phyloP scores from a whole-genome alignment of 2,329 filamentous ascomycete genomes.

The Cercospora sojina region DNA sequence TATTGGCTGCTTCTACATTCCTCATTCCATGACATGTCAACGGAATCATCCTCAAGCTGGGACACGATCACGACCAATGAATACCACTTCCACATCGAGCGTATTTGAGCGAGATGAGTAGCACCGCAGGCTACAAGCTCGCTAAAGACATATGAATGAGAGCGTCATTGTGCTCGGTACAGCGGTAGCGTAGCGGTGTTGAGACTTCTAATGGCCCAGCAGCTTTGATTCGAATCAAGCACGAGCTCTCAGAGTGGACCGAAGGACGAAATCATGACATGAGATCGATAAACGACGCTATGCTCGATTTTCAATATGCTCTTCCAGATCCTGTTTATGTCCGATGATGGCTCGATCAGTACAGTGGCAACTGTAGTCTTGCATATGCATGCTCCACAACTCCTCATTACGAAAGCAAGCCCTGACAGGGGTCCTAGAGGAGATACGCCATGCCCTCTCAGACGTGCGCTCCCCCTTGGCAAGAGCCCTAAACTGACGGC shows the following conservation, averaged over 20 bases:
- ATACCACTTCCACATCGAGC: no score
- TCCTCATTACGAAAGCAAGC: conserved; percentile 2
- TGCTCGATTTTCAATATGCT: not conserved
- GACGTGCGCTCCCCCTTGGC: not conserved
- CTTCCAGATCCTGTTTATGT: not conserved
- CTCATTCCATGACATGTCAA: no score
- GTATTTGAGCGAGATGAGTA: not conserved
- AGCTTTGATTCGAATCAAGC: not conserved
- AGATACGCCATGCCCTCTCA: not conserved
- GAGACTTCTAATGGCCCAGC: not conserved
- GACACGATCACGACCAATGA: no score
- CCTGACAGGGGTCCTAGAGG: conserved; percentile 1
- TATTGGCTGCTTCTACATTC: not conserved
- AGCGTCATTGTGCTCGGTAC: not conserved
- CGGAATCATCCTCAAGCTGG: no score
- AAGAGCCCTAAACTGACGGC: not conserved
- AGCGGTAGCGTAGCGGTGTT: not conserved
- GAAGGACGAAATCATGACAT: not conserved
- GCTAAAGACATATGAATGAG: not conserved
- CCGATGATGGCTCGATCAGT: not conserved
- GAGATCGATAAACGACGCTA: not conserved
- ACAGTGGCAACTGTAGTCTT: not conserved
- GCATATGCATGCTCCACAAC: not conserved
- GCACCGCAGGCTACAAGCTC: not conserved
- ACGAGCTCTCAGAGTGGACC: not conserved